Base-by-base conservation (phyloP, 2,329 filamentous ascomycete genomes). In the Venturia carpophila region DNA sequence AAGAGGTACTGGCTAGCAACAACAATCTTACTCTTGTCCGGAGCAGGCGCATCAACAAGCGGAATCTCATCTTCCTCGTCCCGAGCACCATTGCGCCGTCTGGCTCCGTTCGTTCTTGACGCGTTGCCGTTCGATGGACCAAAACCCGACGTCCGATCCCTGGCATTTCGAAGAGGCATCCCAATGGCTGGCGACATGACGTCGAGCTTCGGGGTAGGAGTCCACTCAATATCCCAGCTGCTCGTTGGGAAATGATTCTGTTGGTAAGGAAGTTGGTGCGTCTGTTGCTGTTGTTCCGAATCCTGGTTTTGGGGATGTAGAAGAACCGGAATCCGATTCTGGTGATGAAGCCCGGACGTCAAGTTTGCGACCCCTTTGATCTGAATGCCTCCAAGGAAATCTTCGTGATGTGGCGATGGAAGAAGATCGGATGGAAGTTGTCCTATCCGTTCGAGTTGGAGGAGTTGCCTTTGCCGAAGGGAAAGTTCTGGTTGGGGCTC, bases 21-120 rank as follows among this genome's bases (percentile, higher is more conserved):
- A 24, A 65, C 64, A 52, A 65, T 65, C 41, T 62, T 61, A 19
- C 64, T 65, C 55, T 62, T 60, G 21, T 65, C 58, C 19, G 64
- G 64, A 15, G 64, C 55, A 27, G 64, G 55, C 34, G 42, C 55
- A 42, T 65, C 64, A 21, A 65, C 55, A 24, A 65, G 55, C 41
- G 64, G 63, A 5, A 49, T 19, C 21, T 55, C 47, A 17, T 58
- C 63, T 17, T 52, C 60, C n/a, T 37, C 52, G 11, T 58, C 30
- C 37, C 9, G n/a, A 4, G 17, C 15, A n/a, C 30, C 27, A 11
- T 19, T 34, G 19, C 30, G 37, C 52, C 52, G 34, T 15, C 52
- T 58, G 17, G 52, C 52, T 9, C 52, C 52, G 27, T 58, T 58
- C 30, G 27, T n/a, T 58, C 52, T 58, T 27, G 52, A 27, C 21